Conservation (phyloP, 768 basidiomycete genomes). For the Paxillus involutus region DNA sequence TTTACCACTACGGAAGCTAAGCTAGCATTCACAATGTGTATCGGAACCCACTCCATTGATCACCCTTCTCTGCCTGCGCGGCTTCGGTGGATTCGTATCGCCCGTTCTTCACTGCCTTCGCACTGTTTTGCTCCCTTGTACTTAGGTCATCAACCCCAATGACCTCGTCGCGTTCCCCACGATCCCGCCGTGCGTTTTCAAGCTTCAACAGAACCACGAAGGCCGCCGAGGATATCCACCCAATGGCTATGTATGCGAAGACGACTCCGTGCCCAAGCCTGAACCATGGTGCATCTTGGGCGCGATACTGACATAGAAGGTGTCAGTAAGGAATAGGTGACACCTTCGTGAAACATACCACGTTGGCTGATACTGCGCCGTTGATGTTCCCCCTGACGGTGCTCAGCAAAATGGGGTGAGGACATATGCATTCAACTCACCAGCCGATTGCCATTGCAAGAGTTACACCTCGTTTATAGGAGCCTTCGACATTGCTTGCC, state of each 20-base stretch:
- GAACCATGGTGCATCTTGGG: constrained; percentile 66
- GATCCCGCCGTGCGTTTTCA: constrained; percentile 64
- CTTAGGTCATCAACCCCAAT: constrained; percentile 47
- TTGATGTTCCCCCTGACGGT: constrained; percentile 56
- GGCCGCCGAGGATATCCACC: constrained; percentile 51
- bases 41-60: constrained; percentile 76
- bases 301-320: constrained; percentile 51
- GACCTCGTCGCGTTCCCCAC: constrained; percentile 67
- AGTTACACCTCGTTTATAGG: constrained; percentile 70
- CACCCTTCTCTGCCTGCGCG: constrained; percentile 61
- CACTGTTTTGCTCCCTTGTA: constrained; percentile 34
- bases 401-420: constrained; percentile 16
- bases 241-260: constrained; percentile 67
- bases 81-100: constrained; percentile 53
- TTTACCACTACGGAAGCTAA: constrained; percentile 42
- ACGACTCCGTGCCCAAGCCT: constrained; percentile 67
- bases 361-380: constrained; percentile 65
- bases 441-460: constrained; percentile 70
- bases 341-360: constrained; percentile 42
- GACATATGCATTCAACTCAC: constrained; percentile 11
- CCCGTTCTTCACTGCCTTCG: constrained; percentile 46
- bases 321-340: not conserved
- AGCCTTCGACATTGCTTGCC: constrained; percentile 69
- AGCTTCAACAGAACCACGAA: constrained; percentile 48
- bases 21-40: constrained; percentile 45